phyloP scores from a whole-genome alignment of 192 early-diverging fungal species.

The Coemansia erecta region DNA sequence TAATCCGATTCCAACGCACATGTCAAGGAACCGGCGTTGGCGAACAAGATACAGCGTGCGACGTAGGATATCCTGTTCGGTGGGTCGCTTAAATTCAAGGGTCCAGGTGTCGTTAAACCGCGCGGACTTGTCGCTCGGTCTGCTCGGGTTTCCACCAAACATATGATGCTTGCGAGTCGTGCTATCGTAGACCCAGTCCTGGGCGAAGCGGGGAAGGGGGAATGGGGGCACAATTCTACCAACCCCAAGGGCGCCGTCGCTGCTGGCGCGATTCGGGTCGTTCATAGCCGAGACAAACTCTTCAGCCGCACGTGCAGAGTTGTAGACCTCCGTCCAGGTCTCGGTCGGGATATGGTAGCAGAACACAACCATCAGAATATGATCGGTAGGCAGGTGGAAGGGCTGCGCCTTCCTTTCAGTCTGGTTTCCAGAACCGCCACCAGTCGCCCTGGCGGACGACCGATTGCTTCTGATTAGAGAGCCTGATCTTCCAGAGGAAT shows the following conservation, averaged over 20 bases:
- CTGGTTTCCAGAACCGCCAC: not conserved
- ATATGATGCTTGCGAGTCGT: conserved; percentile 71
- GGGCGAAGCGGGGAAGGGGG: conserved; percentile 89
- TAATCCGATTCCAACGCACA: conserved; percentile 55
- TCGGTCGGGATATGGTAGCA: conserved; percentile 56
- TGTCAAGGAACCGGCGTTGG: conserved; percentile 76
- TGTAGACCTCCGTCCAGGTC: conserved; percentile 50
- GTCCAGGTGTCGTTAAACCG: conserved; percentile 53
- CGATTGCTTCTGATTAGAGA: not conserved
- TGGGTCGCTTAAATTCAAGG: conserved; percentile 50
- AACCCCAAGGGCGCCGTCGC: conserved; percentile 9
- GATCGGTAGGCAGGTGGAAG: conserved; percentile 14
- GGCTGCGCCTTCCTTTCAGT: not conserved
- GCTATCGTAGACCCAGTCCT: conserved; percentile 86
- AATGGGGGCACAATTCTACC: conserved; percentile 27
- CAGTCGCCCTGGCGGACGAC: not conserved
- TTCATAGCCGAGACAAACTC: conserved; percentile 50
- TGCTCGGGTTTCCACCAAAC: conserved; percentile 89
- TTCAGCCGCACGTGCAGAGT: conserved; percentile 21
- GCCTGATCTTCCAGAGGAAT: not conserved
- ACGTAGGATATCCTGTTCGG: conserved; percentile 65
- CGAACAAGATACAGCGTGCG: conserved; percentile 75
- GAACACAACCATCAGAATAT: conserved; percentile 40
- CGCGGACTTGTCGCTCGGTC: conserved; percentile 42
- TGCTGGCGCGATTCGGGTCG: conserved; percentile 19